phyloP scores from a whole-genome alignment of 345 rosid species.

The Pistacia integerrima region DNA sequence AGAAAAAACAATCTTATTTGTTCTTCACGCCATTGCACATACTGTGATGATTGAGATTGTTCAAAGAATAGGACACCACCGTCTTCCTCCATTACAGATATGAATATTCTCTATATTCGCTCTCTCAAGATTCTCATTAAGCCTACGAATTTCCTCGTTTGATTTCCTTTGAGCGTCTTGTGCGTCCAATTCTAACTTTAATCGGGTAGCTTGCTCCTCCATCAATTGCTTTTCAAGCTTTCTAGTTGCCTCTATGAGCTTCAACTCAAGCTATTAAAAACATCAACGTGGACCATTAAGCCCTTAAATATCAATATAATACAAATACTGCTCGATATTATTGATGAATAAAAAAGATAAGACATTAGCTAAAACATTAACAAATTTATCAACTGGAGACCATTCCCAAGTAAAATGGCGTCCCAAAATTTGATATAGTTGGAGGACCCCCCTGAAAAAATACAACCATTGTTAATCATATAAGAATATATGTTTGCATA shows the following conservation, averaged over 20 bases:
- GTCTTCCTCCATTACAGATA: too few species aligned
- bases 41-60: not conserved
- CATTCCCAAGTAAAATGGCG: not conserved
- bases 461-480: too few species aligned
- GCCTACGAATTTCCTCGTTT: slow-evolving; percentile 66
- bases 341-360: not conserved
- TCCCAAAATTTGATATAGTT: too few species aligned
- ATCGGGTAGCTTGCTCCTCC: slow-evolving; percentile 79
- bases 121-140: slow-evolving; percentile 69
- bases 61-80: too few species aligned
- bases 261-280: slow-evolving; percentile 62
- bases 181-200: slow-evolving; percentile 63
- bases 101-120: slow-evolving; percentile 66
- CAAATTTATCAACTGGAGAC: too few species aligned
- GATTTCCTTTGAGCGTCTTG: slow-evolving; percentile 59
- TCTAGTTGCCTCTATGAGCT: slow-evolving; percentile 65
- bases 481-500: not conserved
- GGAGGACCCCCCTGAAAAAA: too few species aligned
- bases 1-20: not conserved
- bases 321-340: too few species aligned
- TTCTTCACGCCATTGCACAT: not conserved
- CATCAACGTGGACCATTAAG: not conserved
- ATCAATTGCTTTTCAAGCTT: slow-evolving; percentile 75
- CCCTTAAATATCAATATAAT: not conserved
- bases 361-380: not conserved